A percentile compares a stretch with the other conserved stretches of the same genome.
These are phyloP conservation scores for Microcyclosporella mali DNA, from an alignment of 2,329 filamentous ascomycete genomes.

Conservation along the genomic window DNA sequence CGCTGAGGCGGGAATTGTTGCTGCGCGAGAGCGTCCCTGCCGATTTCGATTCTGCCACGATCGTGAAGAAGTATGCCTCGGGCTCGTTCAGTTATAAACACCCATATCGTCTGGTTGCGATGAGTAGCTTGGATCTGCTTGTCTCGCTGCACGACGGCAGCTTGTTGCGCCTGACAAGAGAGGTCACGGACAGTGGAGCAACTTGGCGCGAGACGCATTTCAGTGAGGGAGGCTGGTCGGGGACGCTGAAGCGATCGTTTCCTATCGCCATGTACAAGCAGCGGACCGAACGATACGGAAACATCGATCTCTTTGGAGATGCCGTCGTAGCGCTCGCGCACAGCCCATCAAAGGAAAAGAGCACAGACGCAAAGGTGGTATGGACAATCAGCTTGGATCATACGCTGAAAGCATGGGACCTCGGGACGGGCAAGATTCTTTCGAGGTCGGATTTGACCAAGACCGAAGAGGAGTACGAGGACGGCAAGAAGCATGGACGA, in stretches of 20 bases:
- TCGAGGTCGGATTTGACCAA: conserved; percentile 73
- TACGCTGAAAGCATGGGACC: conserved; percentile 81
- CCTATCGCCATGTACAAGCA: conserved; percentile 54
- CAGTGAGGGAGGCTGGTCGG: conserved; percentile 62
- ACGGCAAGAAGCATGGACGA: conserved; percentile 48
- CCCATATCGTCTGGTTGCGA: conserved; percentile 73
- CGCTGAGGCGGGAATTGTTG: conserved; percentile 77
- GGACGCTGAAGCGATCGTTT: conserved; percentile 58
- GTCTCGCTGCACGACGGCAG: conserved; percentile 76
- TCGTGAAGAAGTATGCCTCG: conserved; percentile 68
- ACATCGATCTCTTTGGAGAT: conserved; percentile 59
- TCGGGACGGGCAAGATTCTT: conserved; percentile 70
- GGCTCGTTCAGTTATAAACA: conserved; percentile 70
- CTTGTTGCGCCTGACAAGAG: conserved; percentile 64
- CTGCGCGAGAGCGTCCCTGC: conserved; percentile 51
- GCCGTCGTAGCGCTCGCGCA: conserved; percentile 55
- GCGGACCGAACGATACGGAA: conserved; percentile 58
- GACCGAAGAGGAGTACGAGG: conserved; percentile 41
- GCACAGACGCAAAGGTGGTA: conserved; percentile 47
- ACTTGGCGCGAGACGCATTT: conserved; percentile 67
- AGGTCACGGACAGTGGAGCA: conserved; percentile 46
- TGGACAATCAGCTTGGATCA: conserved; percentile 89
- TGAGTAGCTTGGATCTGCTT: conserved; percentile 66
- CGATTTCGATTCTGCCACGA: conserved; percentile 67
- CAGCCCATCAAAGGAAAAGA: conserved; percentile 20